Conservation (phyloP, 257 asterid species). For the Misopates orontium region DNA sequence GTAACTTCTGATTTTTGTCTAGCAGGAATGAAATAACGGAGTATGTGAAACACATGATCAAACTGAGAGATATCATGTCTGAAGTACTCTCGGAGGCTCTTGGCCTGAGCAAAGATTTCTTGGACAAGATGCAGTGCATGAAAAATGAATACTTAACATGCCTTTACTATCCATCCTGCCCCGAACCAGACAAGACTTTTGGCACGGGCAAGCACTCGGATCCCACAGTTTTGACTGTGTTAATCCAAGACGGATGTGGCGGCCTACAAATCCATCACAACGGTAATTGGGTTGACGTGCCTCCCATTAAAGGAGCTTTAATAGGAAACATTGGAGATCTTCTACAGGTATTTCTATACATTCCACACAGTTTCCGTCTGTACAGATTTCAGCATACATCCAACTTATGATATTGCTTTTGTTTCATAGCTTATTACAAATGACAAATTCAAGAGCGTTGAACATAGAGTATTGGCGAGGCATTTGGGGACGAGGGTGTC, state of each 20-base stretch:
- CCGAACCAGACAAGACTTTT: constrained; percentile 57
- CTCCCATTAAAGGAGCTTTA: constrained; percentile 63
- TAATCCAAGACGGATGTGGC: constrained; percentile 59
- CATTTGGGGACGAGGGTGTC: constrained; percentile 55
- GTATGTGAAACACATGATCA: constrained; percentile 50
- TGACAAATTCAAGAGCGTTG: constrained; percentile 76
- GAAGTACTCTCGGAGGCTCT: constrained; percentile 66
- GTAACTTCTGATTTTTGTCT: neutral
- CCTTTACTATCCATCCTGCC: constrained; percentile 69
- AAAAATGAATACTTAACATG: constrained; percentile 51
- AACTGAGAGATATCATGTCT: constrained; percentile 44
- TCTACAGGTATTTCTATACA: constrained; percentile 51
- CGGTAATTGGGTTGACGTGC: constrained; percentile 62
- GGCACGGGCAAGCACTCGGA: constrained; percentile 66
- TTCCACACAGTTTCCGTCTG: too few relatives aligned
- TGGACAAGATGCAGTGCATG: constrained; percentile 47
- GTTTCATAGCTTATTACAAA: constrained; percentile 51
- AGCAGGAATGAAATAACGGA: constrained; percentile 56
- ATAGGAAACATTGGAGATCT: constrained; percentile 72
- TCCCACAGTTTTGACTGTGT: constrained; percentile 52
- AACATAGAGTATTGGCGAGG: constrained; percentile 64
- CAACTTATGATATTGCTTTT: neutral
- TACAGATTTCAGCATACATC: too few relatives aligned
- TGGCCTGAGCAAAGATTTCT: constrained; percentile 40
- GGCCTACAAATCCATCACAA: constrained; percentile 71